These are phyloP conservation scores for Plantago ovata DNA, from an alignment of 257 asterid species.

Conservation along the genomic window DNA sequence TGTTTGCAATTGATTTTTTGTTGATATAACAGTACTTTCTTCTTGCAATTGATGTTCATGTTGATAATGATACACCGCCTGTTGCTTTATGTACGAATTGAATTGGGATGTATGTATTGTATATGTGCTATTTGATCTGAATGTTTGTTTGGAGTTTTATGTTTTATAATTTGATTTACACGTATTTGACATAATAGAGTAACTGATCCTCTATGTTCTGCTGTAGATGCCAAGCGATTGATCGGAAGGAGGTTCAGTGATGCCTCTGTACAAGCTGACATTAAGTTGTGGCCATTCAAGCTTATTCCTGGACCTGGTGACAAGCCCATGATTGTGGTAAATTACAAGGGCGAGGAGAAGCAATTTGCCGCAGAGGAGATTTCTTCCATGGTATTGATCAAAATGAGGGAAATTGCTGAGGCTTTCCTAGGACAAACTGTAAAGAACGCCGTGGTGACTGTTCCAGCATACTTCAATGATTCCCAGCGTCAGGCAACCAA, in stretches of 20 bases:
- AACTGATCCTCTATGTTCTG: not conserved
- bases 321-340: constrained; percentile 46
- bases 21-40: too few species aligned
- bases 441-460: constrained; percentile 53
- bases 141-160: too few species aligned
- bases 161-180: too few species aligned
- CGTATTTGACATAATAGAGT: too few species aligned
- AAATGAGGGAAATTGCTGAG: constrained; percentile 55
- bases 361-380: constrained; percentile 57
- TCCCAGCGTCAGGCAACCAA: constrained; percentile 55
- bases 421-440: constrained; percentile 41
- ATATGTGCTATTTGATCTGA: too few species aligned
- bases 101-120: too few species aligned
- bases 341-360: constrained; percentile 51
- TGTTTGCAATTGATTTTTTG: too few species aligned
- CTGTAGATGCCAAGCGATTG: constrained; percentile 47
- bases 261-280: constrained; percentile 49
- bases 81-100: too few species aligned
- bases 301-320: constrained; percentile 42
- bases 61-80: too few species aligned
- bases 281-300: constrained; percentile 52
- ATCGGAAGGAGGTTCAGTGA: constrained; percentile 47
- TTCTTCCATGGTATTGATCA: constrained; percentile 51
- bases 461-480: constrained; percentile 51
- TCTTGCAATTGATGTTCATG: too few species aligned